Evolutionary conservation across 2,329 filamentous ascomycete genomes (phyloP), one percentile per base, ranked within the genome.

Genomic region (Colletotrichum sp.): DNA sequence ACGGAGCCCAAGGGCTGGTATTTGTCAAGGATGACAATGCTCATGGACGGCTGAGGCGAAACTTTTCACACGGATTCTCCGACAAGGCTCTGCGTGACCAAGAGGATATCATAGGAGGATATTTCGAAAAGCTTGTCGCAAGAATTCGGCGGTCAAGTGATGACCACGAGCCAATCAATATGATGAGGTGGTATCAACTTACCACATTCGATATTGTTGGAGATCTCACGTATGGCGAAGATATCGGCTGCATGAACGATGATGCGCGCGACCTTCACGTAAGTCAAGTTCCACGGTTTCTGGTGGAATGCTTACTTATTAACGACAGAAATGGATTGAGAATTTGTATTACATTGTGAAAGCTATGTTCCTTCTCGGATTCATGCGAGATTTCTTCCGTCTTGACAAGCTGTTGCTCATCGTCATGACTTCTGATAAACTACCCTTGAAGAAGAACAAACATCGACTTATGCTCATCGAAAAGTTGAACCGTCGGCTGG

Each of bases 21-120:
- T 69, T 69, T 61, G 66, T 69, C 10, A 55, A 32, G 7, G 66
- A 69, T 14, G 66, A 69, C 14, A 59, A 69, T 18, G 66, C 66
- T 7, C 66, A 69, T 24, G 52, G 52, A 7, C 52, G 66, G 14
- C 56, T 77, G 13, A 76, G 81, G 9, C 76, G 74, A 21, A 63
- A 74, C 55, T 74, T 84, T 16, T 76, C 69, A 0, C 81, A 80
- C 32, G 82, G 79, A 21, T 84, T 84, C 76, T 76, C 77, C 14
- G 76, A 80, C 21, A 71, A 78, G 71, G 66, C 81, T 74, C 76
- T 84, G 79, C 76, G 77, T 24, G 79, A 79, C 4, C 81, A 84
- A 52, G 79, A 82, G 63, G 74, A 76, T 1, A 71, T 81, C 9
- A 80, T 84, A 30, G 38, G 43, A 13, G 55, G 66, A 4, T 80